phyloP scores from a whole-genome alignment of 192 early-diverging fungal species.

The Entomortierella lignicola region DNA sequence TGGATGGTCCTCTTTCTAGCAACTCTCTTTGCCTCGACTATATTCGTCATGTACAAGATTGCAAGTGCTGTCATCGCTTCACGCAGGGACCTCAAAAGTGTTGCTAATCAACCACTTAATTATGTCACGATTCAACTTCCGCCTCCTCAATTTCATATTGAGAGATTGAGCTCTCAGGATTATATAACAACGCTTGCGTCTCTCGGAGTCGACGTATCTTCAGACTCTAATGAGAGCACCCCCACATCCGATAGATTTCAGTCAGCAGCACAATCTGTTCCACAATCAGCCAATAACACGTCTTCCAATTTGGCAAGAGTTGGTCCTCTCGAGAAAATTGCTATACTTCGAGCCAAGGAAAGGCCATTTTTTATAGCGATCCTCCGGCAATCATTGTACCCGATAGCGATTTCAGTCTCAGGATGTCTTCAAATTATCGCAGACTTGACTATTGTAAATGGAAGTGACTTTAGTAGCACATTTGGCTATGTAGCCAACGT shows the following conservation, averaged over 20 bases:
- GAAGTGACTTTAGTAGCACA: background rate
- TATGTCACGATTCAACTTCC: background rate
- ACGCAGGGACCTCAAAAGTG: slow-evolving; percentile 18
- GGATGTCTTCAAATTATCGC: slow-evolving; percentile 45
- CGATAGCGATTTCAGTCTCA: slow-evolving; percentile 35
- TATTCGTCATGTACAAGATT: slow-evolving; percentile 38
- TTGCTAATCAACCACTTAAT: slow-evolving; percentile 13
- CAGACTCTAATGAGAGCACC: background rate
- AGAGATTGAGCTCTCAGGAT: no score
- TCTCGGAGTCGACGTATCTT: background rate
- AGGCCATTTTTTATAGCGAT: slow-evolving; percentile 29
- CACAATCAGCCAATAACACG: background rate
- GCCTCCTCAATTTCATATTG: no score
- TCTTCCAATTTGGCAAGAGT: background rate
- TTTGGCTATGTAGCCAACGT: slow-evolving; percentile 21
- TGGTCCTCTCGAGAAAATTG: background rate
- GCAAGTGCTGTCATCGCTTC: slow-evolving; percentile 9
- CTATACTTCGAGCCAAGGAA: slow-evolving; percentile 4
- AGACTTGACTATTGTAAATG: slow-evolving; percentile 14
- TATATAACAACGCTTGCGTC: background rate
- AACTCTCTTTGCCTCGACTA: slow-evolving; percentile 36
- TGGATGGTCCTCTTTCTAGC: slow-evolving; percentile 41
- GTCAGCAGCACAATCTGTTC: background rate
- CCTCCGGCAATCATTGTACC: slow-evolving; percentile 44
- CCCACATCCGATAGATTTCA: background rate